A percentile compares a stretch with the other conserved stretches of the same genome.
Conservation (phyloP, 2,329 filamentous ascomycete genomes). For the Ascomycota sp. region DNA sequence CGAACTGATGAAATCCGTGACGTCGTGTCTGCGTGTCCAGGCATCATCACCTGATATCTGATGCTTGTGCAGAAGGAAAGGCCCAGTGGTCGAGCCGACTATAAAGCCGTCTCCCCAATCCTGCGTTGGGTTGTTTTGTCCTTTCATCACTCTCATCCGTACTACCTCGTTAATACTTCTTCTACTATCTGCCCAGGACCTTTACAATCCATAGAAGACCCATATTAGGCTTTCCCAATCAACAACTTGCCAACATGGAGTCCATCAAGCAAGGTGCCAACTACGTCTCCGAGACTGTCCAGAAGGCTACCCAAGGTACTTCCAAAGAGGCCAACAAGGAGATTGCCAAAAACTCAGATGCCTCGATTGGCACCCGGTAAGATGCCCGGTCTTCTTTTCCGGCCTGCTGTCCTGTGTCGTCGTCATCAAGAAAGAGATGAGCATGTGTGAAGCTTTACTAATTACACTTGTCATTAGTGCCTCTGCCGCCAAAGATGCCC, state of each 20-base stretch:
- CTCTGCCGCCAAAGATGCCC: slow-evolving; percentile 26
- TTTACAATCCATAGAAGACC: too few relatives aligned
- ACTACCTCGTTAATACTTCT: too few relatives aligned
- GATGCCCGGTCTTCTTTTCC: not conserved
- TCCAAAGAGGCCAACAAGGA: slow-evolving; percentile 55
- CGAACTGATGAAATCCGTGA: too few relatives aligned
- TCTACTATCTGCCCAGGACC: too few relatives aligned
- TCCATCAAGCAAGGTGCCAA: slow-evolving; percentile 39
- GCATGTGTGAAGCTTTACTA: not conserved
- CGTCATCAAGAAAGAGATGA: too few relatives aligned
- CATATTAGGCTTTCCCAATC: not conserved
- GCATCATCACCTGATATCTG: too few relatives aligned
- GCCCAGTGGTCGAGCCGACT: too few relatives aligned
- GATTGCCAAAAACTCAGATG: slow-evolving; percentile 42
- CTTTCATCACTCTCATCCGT: too few relatives aligned
- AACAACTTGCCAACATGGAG: slow-evolving; percentile 22
- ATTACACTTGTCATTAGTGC: slow-evolving; percentile 11
- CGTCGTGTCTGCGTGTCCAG: too few relatives aligned
- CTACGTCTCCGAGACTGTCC: slow-evolving; percentile 47
- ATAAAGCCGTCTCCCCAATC: too few relatives aligned
- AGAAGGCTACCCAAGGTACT: slow-evolving; percentile 32
- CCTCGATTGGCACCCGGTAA: slow-evolving; percentile 17
- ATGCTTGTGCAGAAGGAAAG: too few relatives aligned
- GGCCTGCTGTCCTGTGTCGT: not conserved
- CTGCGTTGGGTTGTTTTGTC: too few relatives aligned